A percentile compares a stretch with the other conserved stretches of the same genome.
These are phyloP conservation scores for Mortierella sp. DNA, from an alignment of 371 early-diverging fungal species.

Conservation along the genomic window DNA sequence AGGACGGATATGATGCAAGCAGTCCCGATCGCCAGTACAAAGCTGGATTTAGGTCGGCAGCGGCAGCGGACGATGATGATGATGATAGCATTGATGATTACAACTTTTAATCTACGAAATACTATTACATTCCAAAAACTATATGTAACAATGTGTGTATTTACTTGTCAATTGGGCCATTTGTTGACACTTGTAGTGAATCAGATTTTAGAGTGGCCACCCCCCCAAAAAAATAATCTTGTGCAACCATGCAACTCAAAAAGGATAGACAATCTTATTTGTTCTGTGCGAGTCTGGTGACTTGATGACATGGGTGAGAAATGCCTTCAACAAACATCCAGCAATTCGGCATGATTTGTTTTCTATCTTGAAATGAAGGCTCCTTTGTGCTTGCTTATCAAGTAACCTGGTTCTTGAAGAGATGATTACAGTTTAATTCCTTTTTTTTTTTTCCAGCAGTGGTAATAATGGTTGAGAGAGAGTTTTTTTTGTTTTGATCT, in stretches of 20 bases:
- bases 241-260: conserved; percentile 3
- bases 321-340: not conserved
- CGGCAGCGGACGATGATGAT: conserved; percentile 22
- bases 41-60: not conserved
- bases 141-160: not conserved
- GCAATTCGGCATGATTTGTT: not conserved
- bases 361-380: not conserved
- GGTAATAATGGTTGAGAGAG: too few species aligned
- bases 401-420: not conserved
- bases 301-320: not conserved
- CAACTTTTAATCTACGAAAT: conserved; percentile 28
- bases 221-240: conserved; percentile 7
- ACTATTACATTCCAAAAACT: not conserved
- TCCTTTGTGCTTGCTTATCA: not conserved
- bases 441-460: not conserved
- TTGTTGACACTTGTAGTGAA: not conserved
- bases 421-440: not conserved
- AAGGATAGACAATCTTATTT: conserved; percentile 3
- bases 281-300: conserved; percentile 20
- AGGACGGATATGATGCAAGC: conserved; percentile 4
- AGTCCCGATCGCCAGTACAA: conserved; percentile 16
- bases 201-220: not conserved
- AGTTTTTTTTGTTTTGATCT: not conserved
- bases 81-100: conserved; percentile 47
- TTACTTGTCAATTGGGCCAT: too few species aligned